Base-by-base conservation (phyloP, 2,329 filamentous ascomycete species). In the Thielaviopsis ethacetica region DNA sequence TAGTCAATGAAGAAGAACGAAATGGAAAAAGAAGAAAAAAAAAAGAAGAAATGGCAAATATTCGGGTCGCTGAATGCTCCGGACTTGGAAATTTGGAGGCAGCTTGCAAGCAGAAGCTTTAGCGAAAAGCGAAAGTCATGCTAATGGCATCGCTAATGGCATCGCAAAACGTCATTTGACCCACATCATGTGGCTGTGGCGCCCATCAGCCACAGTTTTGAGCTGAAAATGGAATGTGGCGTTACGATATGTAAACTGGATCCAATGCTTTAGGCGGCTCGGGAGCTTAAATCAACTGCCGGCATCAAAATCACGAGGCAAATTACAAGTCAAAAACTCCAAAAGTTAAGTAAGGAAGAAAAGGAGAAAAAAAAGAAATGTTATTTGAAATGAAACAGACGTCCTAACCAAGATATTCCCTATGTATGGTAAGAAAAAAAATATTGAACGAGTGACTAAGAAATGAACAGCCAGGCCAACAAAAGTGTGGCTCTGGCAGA, bases 241-340 rank as follows among this genome's bases (percentile, higher is more conserved):
- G 38, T 10, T 6, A 13, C 38, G 10, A 41, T 4, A 27, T 27
- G 26, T 27, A 27, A 27, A 9, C 26, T 4, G 26, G 26, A 4
- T 27, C 4, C 26, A 4, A 27, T 27, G 26, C 26, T 27, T 27
- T 27, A 9, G 26, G 26, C 26, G 26, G 26, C 26, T 41, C 13
- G 12, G 13, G 3, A 41, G 38, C 12, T 17, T 41, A 21, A 51
- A 19, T 51, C 19, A 22, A 22, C 49, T 13, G 22, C 49, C 49
- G 10, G 10, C 17, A 41, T 30, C 6, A 22, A 38, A 66, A 63
- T 64, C 64, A 63, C 38, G 15, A 41, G 3, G 57, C 62, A 66
- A 63, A 63, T 62, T 62, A 17, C 26, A 57, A 54, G 56, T 60
- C 26, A 27, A 4, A 4, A 27, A 27, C 4, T 27, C 26, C 26